Evolutionary conservation across 805 yeast species (phyloP).

Genomic region (Myxozyma mucilagina): DNA sequence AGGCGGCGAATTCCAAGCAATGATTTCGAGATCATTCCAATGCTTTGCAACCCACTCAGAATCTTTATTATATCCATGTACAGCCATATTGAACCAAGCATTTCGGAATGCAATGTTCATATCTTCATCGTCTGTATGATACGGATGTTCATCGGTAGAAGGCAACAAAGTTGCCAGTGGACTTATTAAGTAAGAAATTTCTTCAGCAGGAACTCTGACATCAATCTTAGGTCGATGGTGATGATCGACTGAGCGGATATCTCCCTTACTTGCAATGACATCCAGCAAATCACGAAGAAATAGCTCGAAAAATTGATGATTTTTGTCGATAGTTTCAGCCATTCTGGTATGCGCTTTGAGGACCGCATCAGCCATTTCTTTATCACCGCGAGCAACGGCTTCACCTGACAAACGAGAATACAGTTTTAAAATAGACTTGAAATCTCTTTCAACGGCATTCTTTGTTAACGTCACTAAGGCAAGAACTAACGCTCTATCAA

Average conservation of each 20-base stretch:
- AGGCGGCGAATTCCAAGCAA: conserved; percentile 87
- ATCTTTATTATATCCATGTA: conserved; percentile 77
- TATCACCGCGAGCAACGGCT: conserved; percentile 49
- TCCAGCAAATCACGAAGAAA: conserved; percentile 68
- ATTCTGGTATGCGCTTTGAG: conserved; percentile 52
- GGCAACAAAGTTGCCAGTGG: conserved; percentile 82
- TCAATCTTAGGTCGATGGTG: conserved; percentile 60
- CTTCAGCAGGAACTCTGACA: conserved; percentile 51
- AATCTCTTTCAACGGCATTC: conserved; percentile 63
- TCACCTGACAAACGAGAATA: conserved; percentile 52
- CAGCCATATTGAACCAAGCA: conserved; percentile 91
- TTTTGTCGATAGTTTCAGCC: conserved; percentile 38
- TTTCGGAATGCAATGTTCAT: conserved; percentile 69
- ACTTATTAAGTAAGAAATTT: conserved; percentile 63
- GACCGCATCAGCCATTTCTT: conserved; percentile 40
- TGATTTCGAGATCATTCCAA: conserved; percentile 54
- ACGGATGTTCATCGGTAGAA: conserved; percentile 44
- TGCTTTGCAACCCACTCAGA: conserved; percentile 56
- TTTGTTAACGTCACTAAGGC: conserved; percentile 68
- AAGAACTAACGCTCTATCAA: conserved; percentile 58
- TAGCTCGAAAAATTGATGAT: conserved; percentile 51
- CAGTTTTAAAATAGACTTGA: conserved; percentile 59
- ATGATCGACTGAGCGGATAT: conserved; percentile 69
- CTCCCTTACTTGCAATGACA: conserved; percentile 74
- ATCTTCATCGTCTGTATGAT: conserved; percentile 47